Evolutionary conservation across 495 filamentous ascomycete species (phyloP).

Genomic region (Entonaema liquescens): DNA sequence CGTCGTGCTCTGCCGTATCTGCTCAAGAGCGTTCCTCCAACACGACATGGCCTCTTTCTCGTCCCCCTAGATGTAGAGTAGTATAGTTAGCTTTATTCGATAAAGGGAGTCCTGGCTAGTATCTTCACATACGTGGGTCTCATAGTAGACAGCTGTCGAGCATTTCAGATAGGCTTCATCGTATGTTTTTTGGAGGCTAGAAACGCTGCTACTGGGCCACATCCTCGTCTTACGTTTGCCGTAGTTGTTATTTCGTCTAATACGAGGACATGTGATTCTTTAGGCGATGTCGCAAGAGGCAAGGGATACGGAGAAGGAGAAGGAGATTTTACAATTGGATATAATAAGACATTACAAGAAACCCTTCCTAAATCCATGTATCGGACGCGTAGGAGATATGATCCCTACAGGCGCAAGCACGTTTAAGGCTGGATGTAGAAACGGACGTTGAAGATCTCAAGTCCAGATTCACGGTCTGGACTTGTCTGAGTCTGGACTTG

Average conservation of each 20-base stretch:
- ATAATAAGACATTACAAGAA: constrained; percentile 8
- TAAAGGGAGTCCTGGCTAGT: background rate
- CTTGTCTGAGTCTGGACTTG: background rate
- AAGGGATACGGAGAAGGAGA: constrained; percentile 8
- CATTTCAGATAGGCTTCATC: constrained; percentile 94
- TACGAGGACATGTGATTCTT: constrained; percentile 17
- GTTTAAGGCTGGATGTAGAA: constrained; percentile 11
- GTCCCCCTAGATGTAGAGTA: constrained; percentile 71
- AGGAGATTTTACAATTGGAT: constrained; percentile 8
- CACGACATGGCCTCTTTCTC: constrained; percentile 90
- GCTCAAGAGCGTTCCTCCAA: constrained; percentile 90
- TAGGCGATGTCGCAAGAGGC: constrained; percentile 8
- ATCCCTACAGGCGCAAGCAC: background rate
- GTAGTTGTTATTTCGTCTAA: background rate
- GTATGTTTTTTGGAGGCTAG: constrained; percentile 94
- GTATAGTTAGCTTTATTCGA: background rate
- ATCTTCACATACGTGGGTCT: constrained; percentile 72
- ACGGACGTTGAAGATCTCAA: constrained; percentile 34
- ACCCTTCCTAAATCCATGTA: background rate
- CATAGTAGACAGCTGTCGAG: constrained; percentile 95
- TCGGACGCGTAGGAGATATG: constrained; percentile 10
- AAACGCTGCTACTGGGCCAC: constrained; percentile 82
- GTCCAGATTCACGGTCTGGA: constrained; percentile 1
- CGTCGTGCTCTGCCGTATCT: constrained; percentile 88
- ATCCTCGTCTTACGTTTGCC: constrained; percentile 52